Evolutionary conservation across 2,329 filamentous ascomycete species (phyloP).

Genomic region (Chaetomium globosum): DNA sequence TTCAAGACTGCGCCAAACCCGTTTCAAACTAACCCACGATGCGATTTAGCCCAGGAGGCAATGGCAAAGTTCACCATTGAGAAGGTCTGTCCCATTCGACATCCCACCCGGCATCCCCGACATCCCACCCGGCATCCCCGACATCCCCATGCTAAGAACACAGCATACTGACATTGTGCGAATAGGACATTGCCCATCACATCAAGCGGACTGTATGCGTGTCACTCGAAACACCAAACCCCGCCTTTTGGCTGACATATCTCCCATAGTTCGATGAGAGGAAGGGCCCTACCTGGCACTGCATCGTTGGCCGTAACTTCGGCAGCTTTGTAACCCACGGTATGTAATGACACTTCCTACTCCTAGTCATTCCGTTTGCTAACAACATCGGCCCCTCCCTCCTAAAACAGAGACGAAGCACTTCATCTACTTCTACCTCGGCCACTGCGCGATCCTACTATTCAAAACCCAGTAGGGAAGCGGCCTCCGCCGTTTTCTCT

Average conservation of each 20-base stretch:
- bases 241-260: conserved; percentile 28
- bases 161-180: conserved; percentile 18
- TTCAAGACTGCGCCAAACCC: background rate
- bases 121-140: background rate
- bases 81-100: conserved; percentile 49
- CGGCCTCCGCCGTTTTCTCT: conserved; percentile 38
- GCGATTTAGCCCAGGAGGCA: conserved; percentile 58
- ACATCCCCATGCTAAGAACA: conserved; percentile 3
- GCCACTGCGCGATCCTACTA: conserved; percentile 94
- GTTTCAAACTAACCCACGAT: conserved; percentile 26
- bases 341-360: conserved; percentile 49
- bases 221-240: background rate
- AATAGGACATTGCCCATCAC: conserved; percentile 87
- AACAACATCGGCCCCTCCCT: conserved; percentile 15
- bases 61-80: conserved; percentile 66
- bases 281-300: conserved; percentile 98
- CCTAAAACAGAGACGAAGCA: conserved; percentile 83
- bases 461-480: conserved; percentile 90
- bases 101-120: background rate
- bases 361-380: background rate
- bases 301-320: conserved; percentile 97
- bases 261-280: conserved; percentile 83
- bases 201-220: conserved; percentile 83
- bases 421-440: conserved; percentile 99
- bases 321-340: conserved; percentile 98